Conservation (phyloP, 2,329 filamentous ascomycete genomes). For the Helminthosporium solani region DNA sequence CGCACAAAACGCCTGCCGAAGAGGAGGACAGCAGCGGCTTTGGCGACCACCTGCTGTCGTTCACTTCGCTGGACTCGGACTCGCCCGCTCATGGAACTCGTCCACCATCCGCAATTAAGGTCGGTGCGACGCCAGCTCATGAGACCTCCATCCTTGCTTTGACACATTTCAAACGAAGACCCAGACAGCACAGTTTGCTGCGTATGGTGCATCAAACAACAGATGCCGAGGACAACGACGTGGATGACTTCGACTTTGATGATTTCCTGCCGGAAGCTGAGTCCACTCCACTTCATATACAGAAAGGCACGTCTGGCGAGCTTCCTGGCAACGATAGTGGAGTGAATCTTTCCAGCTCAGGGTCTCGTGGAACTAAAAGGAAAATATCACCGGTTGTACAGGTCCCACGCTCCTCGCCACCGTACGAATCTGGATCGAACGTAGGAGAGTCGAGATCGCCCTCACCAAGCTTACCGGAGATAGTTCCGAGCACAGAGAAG, state of each 20-base stretch:
- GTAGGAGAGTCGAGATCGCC: constrained; percentile 33
- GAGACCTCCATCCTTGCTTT: constrained; percentile 52
- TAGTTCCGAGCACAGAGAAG: constrained; percentile 33
- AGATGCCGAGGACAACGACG: constrained; percentile 48
- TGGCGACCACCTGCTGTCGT: constrained; percentile 33
- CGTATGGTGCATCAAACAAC: constrained; percentile 50
- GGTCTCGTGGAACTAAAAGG: constrained; percentile 42
- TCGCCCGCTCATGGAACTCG: constrained; percentile 39
- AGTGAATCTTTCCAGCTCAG: constrained; percentile 32
- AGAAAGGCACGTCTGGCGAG: constrained; percentile 29
- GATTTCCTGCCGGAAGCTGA: constrained; percentile 64
- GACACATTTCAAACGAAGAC: constrained; percentile 52
- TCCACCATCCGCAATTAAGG: constrained; percentile 47
- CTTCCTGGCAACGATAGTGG: constrained; percentile 27
- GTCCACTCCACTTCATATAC: constrained; percentile 63
- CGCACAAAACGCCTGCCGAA: constrained; percentile 6
- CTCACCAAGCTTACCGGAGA: constrained; percentile 38
- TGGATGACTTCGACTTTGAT: constrained; percentile 46
- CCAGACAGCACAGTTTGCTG: constrained; percentile 52
- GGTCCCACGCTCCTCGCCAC: constrained; percentile 43
- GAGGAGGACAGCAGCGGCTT: constrained; percentile 33
- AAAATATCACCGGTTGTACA: constrained; percentile 41
- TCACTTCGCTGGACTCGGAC: constrained; percentile 35
- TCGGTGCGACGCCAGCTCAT: constrained; percentile 46
- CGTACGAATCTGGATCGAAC: constrained; percentile 31